Evolutionary conservation across 2,329 filamentous ascomycete species (phyloP).

Genomic region (Parascedosporium putredinis): DNA sequence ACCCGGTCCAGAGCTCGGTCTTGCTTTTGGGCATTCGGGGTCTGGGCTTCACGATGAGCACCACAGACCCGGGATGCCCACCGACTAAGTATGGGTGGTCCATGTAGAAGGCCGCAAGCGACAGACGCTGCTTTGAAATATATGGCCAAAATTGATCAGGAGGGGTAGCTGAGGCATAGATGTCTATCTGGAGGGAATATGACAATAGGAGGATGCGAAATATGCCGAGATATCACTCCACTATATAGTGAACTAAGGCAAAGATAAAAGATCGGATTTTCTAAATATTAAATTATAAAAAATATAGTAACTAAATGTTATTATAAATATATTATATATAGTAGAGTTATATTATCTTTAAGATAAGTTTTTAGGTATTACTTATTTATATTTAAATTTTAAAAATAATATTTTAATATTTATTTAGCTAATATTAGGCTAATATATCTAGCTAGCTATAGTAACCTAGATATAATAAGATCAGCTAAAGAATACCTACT

Average conservation of each 20-base stretch:
- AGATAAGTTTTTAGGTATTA: not conserved
- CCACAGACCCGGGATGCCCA: not conserved
- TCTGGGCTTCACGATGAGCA: not conserved
- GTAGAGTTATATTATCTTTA: not conserved
- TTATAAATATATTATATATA: not conserved
- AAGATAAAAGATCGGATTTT: too few species aligned
- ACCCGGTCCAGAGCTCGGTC: not conserved
- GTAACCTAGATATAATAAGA: too few species aligned
- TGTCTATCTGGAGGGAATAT: not conserved
- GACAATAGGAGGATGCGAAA: not conserved
- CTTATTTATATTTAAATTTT: not conserved
- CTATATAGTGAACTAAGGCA: too few species aligned
- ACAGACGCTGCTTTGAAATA: not conserved
- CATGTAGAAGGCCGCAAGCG: not conserved
- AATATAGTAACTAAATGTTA: not conserved
- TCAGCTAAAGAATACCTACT: too few species aligned
- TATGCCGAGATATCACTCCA: too few species aligned
- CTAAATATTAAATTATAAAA: too few species aligned
- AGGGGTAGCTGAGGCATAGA: not conserved
- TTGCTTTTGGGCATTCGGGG: not conserved
- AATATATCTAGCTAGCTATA: too few species aligned
- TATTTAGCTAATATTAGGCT: too few species aligned
- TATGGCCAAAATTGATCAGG: not conserved
- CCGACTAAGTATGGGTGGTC: not conserved
- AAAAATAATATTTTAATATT: not conserved